Evolutionary conservation across 2,329 filamentous ascomycete genomes (phyloP).

Genomic region (Fusarium begoniae): DNA sequence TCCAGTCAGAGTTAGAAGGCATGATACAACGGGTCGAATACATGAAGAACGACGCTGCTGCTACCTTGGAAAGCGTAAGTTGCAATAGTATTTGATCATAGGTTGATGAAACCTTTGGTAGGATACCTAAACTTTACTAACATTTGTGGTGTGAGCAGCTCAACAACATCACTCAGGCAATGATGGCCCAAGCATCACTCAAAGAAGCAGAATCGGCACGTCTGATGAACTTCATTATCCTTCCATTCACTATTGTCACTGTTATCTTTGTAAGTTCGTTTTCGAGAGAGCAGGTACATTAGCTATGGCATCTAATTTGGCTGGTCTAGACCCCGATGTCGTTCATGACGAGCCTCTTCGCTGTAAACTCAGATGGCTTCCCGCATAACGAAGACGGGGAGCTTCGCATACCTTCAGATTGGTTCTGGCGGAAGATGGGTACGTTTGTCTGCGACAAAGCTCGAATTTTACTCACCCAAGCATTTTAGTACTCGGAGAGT

Average conservation of each 20-base stretch:
- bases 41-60: background rate
- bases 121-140: background rate
- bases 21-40: background rate
- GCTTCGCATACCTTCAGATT: background rate
- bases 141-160: fast-evolving
- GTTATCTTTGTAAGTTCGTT: background rate
- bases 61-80: background rate
- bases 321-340: background rate
- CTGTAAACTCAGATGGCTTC: background rate
- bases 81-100: fast-evolving
- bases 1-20: background rate
- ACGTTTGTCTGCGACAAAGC: no score
- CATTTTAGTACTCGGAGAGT: no score
- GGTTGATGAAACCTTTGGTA: no score
- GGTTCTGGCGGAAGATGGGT: background rate
- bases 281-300: no score
- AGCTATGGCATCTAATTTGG: no score
- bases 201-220: background rate
- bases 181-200: fast-evolving
- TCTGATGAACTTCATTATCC: background rate
- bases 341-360: background rate
- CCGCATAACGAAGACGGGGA: fast-evolving
- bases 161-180: background rate
- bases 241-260: fast-evolving
- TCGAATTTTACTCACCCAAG: no score